Evolutionary conservation across 2,329 filamentous ascomycete genomes (phyloP).

Genomic region (Sporothrix mexicana): DNA sequence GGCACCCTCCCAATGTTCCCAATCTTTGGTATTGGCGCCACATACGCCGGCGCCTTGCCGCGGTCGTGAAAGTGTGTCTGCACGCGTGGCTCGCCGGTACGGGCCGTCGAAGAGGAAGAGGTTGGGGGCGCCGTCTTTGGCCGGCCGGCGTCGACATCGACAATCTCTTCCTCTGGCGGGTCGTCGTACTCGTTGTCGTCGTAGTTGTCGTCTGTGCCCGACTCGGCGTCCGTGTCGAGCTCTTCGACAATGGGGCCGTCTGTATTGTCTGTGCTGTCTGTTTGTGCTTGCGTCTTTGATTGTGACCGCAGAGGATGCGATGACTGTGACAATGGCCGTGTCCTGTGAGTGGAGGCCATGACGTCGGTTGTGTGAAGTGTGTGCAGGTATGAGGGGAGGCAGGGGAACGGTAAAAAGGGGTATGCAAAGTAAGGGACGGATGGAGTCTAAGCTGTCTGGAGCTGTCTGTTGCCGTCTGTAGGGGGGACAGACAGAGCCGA

Average conservation of each 20-base stretch:
- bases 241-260: slow-evolving; percentile 4
- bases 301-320: too few species aligned
- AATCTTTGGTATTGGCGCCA: slow-evolving; percentile 50
- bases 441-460: too few species aligned
- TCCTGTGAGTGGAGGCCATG: neutral
- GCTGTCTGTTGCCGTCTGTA: neutral
- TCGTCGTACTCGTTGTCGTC: slow-evolving; percentile 12
- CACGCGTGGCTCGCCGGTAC: slow-evolving; percentile 7
- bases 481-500: neutral
- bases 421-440: neutral
- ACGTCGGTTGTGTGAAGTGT: neutral
- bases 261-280: neutral
- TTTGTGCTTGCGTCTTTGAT: too few species aligned
- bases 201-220: neutral
- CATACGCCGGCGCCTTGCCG: slow-evolving; percentile 44
- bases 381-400: neutral
- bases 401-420: neutral
- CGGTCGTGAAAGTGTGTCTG: slow-evolving; percentile 23
- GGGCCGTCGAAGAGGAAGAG: neutral
- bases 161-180: slow-evolving; percentile 31
- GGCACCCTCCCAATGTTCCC: slow-evolving; percentile 42
- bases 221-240: neutral
- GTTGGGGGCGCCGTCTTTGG: neutral
- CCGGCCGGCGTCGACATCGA: neutral
- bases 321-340: neutral